A percentile compares a stretch with the other conserved stretches of the same genome.
phyloP scores from a whole-genome alignment of 345 rosid species.

The Physaria fendleri region DNA sequence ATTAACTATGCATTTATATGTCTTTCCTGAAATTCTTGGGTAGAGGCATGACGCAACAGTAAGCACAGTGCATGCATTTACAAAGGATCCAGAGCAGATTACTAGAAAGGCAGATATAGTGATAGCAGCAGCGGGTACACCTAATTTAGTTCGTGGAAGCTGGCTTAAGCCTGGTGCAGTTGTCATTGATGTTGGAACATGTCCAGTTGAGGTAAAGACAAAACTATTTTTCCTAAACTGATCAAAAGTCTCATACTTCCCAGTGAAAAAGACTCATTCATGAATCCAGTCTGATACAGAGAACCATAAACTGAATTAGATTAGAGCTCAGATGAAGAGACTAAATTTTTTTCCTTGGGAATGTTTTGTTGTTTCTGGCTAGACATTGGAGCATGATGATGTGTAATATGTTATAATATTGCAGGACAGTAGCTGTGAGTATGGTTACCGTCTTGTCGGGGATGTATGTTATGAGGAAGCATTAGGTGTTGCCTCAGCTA shows the following conservation, averaged over 20 bases:
- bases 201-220: conserved; percentile 58
- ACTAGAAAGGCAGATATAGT: conserved; percentile 74
- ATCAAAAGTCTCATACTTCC: not conserved
- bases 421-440: conserved; percentile 70
- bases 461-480: conserved; percentile 90
- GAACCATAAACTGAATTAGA: not conserved
- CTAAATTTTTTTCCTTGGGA: not conserved
- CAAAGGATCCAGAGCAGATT: conserved; percentile 61
- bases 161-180: conserved; percentile 88
- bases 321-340: conserved; percentile 1
- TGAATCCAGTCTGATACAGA: not conserved
- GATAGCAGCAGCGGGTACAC: conserved; percentile 76
- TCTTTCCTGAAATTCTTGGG: conserved; percentile 25
- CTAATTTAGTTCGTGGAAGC: conserved; percentile 69
- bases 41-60: conserved; percentile 95
- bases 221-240: not conserved
- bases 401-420: conserved; percentile 6
- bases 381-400: conserved; percentile 4
- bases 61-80: conserved; percentile 61
- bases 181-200: conserved; percentile 84
- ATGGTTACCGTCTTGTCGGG: conserved; percentile 68
- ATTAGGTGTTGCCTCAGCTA: conserved; percentile 58
- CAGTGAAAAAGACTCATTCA: not conserved
- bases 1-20: conserved; percentile 11
- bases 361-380: not conserved